Conservation (phyloP, 352 stramenopile species). For the Globisporangium parvum region DNA sequence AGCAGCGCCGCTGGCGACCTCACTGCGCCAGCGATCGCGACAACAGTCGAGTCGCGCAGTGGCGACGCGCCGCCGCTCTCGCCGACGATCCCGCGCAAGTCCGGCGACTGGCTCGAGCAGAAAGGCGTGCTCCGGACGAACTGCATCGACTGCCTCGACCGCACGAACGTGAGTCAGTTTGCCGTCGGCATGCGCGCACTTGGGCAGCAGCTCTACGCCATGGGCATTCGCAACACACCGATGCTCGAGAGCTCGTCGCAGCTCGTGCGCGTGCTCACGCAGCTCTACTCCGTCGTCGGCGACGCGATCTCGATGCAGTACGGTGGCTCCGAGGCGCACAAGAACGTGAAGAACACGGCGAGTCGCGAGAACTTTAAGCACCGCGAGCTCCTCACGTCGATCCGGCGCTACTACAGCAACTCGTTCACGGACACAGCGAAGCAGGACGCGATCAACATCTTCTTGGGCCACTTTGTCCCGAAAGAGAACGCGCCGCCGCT, state of each 20-base stretch:
- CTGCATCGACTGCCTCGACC: constrained; percentile 95
- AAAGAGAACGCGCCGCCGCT: constrained; percentile 53
- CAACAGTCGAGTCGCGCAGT: background rate
- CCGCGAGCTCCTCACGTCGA: constrained; percentile 97
- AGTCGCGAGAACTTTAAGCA: constrained; percentile 89
- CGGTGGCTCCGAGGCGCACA: constrained; percentile 97
- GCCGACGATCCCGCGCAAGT: constrained; percentile 71
- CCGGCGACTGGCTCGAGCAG: constrained; percentile 92
- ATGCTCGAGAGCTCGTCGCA: constrained; percentile 85
- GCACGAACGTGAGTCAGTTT: constrained; percentile 86
- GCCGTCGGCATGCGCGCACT: constrained; percentile 88
- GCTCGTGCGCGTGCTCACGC: constrained; percentile 95
- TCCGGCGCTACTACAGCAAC: constrained; percentile 99
- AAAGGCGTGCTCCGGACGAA: constrained; percentile 97
- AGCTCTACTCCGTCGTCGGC: constrained; percentile 97
- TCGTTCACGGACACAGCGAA: constrained; percentile 98
- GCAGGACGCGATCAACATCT: constrained; percentile 99
- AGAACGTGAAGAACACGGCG: constrained; percentile 94
- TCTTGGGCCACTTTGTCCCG: constrained; percentile 92
- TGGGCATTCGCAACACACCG: constrained; percentile 92
- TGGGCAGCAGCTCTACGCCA: constrained; percentile 94
- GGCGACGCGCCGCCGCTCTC: constrained; percentile 27
- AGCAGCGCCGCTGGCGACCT: background rate
- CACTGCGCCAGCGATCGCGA: background rate
- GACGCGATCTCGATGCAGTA: constrained; percentile 99